Conservation (phyloP, 306 rosid species). For the Ceratonia siliqua region DNA sequence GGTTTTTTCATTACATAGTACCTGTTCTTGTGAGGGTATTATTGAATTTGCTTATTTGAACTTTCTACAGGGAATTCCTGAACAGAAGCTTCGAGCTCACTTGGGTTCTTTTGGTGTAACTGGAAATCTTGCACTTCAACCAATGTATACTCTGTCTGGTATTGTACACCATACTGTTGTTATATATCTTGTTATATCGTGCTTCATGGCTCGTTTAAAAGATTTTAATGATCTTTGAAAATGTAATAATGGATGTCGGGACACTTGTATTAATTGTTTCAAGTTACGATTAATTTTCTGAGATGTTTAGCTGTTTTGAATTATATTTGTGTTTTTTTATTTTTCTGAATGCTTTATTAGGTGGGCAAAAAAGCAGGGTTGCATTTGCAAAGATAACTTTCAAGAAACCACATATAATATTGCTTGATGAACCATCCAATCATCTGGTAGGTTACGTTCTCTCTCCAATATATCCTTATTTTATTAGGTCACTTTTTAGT, state of each 20-base stretch:
- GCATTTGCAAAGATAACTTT: conserved; percentile 97
- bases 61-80: conserved; percentile 89
- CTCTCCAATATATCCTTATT: conserved; percentile 16
- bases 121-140: conserved; percentile 99
- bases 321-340: conserved; percentile 18
- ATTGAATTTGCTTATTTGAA: conserved; percentile 30
- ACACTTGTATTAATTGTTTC: neutral
- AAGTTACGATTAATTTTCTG: neutral
- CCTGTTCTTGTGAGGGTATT: conserved; percentile 24
- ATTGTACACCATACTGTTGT: conserved; percentile 21
- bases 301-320: conserved; percentile 6
- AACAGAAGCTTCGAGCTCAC: conserved; percentile 95
- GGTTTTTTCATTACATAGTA: neutral
- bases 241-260: neutral
- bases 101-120: conserved; percentile 97
- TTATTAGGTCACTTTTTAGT: neutral
- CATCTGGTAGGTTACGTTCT: conserved; percentile 69
- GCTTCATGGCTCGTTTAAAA: neutral
- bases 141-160: conserved; percentile 99
- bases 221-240: neutral
- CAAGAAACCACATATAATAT: conserved; percentile 94
- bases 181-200: neutral
- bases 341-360: conserved; percentile 43
- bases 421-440: conserved; percentile 99
- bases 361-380: conserved; percentile 99